These are phyloP conservation scores for Calvatia gigantea DNA, from an alignment of 768 basidiomycete species.

Conservation along the genomic window DNA sequence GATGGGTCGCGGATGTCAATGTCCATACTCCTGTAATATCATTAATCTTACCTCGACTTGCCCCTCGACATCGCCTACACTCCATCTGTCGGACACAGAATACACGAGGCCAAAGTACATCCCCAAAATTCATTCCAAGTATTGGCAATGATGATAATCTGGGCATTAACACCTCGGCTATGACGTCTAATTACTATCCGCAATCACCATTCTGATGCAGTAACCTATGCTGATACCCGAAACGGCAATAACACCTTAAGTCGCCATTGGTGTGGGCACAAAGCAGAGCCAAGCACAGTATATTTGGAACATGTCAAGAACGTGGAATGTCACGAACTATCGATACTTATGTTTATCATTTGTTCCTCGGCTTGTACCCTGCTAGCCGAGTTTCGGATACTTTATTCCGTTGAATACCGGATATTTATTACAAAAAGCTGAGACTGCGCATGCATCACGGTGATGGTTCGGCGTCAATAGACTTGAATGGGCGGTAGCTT, in stretches of 20 bases:
- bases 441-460: not conserved
- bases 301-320: not conserved
- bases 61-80: not conserved
- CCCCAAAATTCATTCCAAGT: not conserved
- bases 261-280: not conserved
- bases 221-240: not conserved
- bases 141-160: not conserved
- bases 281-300: not conserved
- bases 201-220: not conserved
- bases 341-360: conserved; percentile 2
- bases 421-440: not conserved
- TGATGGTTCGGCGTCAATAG: not conserved
- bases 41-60: not conserved
- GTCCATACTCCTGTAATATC: not conserved
- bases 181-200: not conserved
- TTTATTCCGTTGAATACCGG: not conserved
- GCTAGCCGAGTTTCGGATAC: not conserved
- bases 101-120: not conserved
- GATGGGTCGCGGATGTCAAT: too few species aligned
- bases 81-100: not conserved
- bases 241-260: not conserved
- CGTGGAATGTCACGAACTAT: not conserved
- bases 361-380: not conserved
- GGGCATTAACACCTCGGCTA: conserved; percentile 4
- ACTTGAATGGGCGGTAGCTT: not conserved